These are phyloP conservation scores for Somion occarium DNA, from an alignment of 1,284 basidiomycete genomes.

Conservation along the genomic window DNA sequence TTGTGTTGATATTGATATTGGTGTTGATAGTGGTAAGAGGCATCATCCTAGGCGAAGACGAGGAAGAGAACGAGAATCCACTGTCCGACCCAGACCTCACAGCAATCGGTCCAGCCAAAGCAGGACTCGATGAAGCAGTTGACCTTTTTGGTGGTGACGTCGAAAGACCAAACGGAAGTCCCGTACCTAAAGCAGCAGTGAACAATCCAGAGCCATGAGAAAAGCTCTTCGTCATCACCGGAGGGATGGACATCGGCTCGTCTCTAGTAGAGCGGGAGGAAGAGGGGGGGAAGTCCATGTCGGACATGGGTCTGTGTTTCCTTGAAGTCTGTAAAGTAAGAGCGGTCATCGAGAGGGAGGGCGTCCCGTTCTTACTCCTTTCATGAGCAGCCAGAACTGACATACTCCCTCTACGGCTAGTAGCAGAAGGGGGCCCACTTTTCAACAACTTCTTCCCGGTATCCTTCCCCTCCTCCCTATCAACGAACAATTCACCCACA, in stretches of 20 bases:
- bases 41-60: neutral
- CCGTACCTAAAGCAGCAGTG: slow-evolving; percentile 27
- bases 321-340: too few species aligned
- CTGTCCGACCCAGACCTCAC: too few species aligned
- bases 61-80: neutral
- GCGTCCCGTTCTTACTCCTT: neutral
- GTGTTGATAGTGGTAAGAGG: neutral
- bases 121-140: slow-evolving; percentile 5
- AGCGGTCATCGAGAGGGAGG: neutral
- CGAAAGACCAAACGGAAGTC: slow-evolving; percentile 25
- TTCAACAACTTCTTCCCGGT: slow-evolving; percentile 9
- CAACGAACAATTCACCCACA: slow-evolving; percentile 53
- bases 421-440: neutral
- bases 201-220: slow-evolving; percentile 27
- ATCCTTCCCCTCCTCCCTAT: slow-evolving; percentile 8
- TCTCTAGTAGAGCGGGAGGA: neutral
- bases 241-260: slow-evolving; percentile 4
- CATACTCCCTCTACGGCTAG: neutral
- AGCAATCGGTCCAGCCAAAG: neutral
- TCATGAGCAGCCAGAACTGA: neutral
- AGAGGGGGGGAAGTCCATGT: too few species aligned
- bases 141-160: slow-evolving; percentile 4
- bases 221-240: too few species aligned
- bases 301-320: too few species aligned
- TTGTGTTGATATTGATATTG: too few species aligned